phyloP scores from a whole-genome alignment of 805 yeast genomes.

The Metschnikowia aberdeeniae region DNA sequence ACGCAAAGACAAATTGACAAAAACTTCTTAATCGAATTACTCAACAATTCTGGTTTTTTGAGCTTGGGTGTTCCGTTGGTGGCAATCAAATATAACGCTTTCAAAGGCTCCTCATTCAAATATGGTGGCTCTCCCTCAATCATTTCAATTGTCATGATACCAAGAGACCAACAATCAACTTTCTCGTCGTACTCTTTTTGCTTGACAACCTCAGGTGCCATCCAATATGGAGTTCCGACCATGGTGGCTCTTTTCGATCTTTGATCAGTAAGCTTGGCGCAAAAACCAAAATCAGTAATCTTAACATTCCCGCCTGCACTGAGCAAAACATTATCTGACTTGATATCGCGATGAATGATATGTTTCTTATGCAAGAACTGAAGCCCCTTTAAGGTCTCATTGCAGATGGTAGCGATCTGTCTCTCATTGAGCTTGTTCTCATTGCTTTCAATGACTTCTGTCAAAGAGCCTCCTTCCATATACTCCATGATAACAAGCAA shows the following conservation, averaged over 20 bases:
- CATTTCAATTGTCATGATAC: constrained; percentile 86
- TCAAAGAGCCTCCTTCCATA: constrained; percentile 98
- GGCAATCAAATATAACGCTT: constrained; percentile 72
- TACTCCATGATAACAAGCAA: constrained; percentile 99
- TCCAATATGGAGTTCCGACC: constrained; percentile 90
- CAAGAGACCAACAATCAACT: constrained; percentile 79
- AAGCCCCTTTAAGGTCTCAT: constrained; percentile 86
- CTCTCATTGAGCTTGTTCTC: constrained; percentile 66
- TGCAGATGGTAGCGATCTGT: constrained; percentile 89
- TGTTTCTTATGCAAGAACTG: constrained; percentile 88
- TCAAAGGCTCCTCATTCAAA: constrained; percentile 72
- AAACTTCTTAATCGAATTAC: constrained; percentile 77
- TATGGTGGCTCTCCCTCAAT: constrained; percentile 85
- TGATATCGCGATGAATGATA: constrained; percentile 69
- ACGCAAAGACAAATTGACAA: constrained; percentile 90
- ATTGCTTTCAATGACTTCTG: constrained; percentile 92
- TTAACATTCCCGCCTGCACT: constrained; percentile 42
- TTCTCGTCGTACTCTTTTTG: constrained; percentile 79
- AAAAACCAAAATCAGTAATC: constrained; percentile 46
- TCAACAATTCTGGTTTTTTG: constrained; percentile 62
- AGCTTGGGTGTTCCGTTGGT: constrained; percentile 79
- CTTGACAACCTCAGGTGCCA: constrained; percentile 84
- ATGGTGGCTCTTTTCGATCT: constrained; percentile 73
- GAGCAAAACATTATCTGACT: constrained; percentile 43
- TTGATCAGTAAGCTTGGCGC: constrained; percentile 70